These are phyloP conservation scores for Cytidiella melzeri DNA, from an alignment of 768 basidiomycete genomes.

Conservation along the genomic window DNA sequence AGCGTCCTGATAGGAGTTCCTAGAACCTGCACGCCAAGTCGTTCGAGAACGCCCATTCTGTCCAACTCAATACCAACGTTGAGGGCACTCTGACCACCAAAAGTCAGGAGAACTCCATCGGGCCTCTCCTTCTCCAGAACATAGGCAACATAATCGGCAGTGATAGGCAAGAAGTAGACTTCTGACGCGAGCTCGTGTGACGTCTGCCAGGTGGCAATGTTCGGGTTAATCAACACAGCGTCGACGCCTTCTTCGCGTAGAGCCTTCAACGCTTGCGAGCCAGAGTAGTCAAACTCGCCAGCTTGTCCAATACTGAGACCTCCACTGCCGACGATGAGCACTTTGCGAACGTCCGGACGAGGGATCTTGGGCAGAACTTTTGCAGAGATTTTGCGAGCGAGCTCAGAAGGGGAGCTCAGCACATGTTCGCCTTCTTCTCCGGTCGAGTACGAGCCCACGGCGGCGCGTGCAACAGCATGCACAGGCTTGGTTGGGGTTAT, in stretches of 20 bases:
- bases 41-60: conserved; percentile 92
- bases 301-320: conserved; percentile 97
- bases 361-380: conserved; percentile 90
- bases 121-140: conserved; percentile 98
- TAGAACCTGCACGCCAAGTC: conserved; percentile 87
- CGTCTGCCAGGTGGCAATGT: conserved; percentile 99
- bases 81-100: conserved; percentile 95
- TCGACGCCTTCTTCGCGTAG: conserved; percentile 92
- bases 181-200: conserved; percentile 95
- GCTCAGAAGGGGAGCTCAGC: conserved; percentile 89
- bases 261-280: conserved; percentile 97
- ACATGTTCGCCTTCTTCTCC: conserved; percentile 53
- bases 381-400: conserved; percentile 90
- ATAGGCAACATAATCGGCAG: conserved; percentile 96
- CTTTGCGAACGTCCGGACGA: conserved; percentile 88
- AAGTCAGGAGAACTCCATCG: conserved; percentile 94
- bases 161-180: conserved; percentile 96
- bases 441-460: conserved; percentile 58
- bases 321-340: conserved; percentile 93
- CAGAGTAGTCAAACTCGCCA: conserved; percentile 99
- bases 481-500: conserved; percentile 43
- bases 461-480: conserved; percentile 67
- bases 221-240: conserved; percentile 95
- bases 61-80: conserved; percentile 97
- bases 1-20: conserved; percentile 94